phyloP scores from a whole-genome alignment of 305 asterid genomes.

The Fraxinus xanthoxyloides region DNA sequence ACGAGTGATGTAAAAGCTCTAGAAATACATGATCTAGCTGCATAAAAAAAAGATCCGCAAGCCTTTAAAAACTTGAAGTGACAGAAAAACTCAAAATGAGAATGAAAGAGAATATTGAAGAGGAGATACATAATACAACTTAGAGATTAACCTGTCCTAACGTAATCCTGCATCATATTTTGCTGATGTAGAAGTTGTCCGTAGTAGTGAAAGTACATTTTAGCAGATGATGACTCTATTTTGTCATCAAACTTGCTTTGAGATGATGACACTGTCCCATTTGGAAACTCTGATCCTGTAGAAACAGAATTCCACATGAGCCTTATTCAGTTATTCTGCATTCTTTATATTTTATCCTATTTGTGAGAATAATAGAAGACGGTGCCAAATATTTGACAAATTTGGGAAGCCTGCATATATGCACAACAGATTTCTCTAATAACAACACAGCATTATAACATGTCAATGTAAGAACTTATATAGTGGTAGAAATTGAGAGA shows the following conservation, averaged over 20 bases:
- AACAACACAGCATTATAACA: not conserved
- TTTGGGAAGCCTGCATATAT: not conserved
- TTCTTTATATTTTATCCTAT: not conserved
- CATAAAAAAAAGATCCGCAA: constrained; percentile 5
- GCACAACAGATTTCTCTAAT: not conserved
- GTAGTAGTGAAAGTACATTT: constrained; percentile 96
- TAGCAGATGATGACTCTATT: constrained; percentile 94
- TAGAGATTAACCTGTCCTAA: constrained; percentile 81
- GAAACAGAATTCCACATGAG: constrained; percentile 20
- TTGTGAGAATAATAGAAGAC: not conserved
- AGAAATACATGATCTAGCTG: not conserved
- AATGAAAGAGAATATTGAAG: constrained; percentile 13
- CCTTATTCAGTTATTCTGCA: not conserved
- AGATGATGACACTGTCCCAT: constrained; percentile 52
- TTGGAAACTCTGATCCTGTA: constrained; percentile 59
- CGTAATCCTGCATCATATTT: constrained; percentile 98
- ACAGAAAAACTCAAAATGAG: constrained; percentile 8
- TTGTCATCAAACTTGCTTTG: constrained; percentile 87
- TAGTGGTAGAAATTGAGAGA: constrained; percentile 2
- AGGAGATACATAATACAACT: constrained; percentile 19
- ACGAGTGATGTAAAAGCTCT: constrained; percentile 1
- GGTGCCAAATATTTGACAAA: not conserved
- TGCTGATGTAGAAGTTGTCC: constrained; percentile 98
- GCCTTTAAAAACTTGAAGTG: constrained; percentile 13
- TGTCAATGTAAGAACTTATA: not conserved